Evolutionary conservation across 495 filamentous ascomycete genomes (phyloP), one percentile per base, ranked within the genome.

Genomic region (Cercophora samala): DNA sequence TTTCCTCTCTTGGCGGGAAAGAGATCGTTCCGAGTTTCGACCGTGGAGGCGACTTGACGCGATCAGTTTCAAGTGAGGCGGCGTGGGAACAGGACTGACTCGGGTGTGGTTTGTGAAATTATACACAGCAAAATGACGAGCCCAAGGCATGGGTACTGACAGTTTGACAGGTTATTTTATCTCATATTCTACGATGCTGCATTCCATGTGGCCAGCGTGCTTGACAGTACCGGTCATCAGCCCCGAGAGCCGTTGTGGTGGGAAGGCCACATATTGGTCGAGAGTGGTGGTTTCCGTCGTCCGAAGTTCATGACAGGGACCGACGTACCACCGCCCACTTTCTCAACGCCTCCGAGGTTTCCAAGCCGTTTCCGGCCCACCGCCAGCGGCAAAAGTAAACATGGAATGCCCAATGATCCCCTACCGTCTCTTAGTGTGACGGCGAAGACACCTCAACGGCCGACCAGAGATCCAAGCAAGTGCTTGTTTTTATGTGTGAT

Each of bases 261-360:
- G 37, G 15, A 46, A 17, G 13, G 11, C 3, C 11, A 46, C 37
- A 17, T 9, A 18, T 17, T 11, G 37, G 37, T 9, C 37, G 9
- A 46, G 37, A 9, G 9, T 46, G 29, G 8, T 32, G 0, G 15
- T 6, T 8, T 46, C 52, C 52, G 11, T 53, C 62, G 15, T 54
- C 62, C 8, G 18, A 64, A 54, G 62, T 55, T 55, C 61, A 64
- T 64, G 62, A 54, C 62, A 46, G 54, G 5, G 46, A 29, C n/a
- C 37, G 54, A 8, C 5, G 46, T 29, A 64, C 61, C 61, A 63
- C 22, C 17, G 52, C 51, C 51, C 51, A 42, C 62, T 25, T n/a
- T 1, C 22, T 55, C 46, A 51, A 55, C 42, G 51, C 62, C 62
- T 21, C 24, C 15, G 18, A 8, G 46, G 62, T 55, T 55, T 64